A percentile compares a stretch with the other conserved stretches of the same genome.
Evolutionary conservation across 2,329 filamentous ascomycete species (phyloP).

Genomic region (Coniochaeta ligniaria): DNA sequence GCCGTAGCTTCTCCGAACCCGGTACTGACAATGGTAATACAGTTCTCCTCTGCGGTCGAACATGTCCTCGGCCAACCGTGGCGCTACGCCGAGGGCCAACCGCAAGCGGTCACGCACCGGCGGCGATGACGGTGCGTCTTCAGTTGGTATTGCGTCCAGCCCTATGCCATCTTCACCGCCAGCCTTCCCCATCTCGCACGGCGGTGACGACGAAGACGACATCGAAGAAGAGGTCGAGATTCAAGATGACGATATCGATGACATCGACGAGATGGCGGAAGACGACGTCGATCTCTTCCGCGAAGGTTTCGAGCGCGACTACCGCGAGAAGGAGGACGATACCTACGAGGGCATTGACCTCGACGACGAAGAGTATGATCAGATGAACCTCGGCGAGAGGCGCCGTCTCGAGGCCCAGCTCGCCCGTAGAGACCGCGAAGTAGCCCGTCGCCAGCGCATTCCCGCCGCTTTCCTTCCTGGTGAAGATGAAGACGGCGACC

Average conservation of each 20-base stretch:
- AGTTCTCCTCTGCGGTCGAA: slow-evolving; percentile 79
- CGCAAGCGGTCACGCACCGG: slow-evolving; percentile 49
- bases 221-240: slow-evolving; percentile 65
- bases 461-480: slow-evolving; percentile 69
- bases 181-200: slow-evolving; percentile 57
- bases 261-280: slow-evolving; percentile 75
- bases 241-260: slow-evolving; percentile 66
- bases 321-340: slow-evolving; percentile 61
- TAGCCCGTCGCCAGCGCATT: slow-evolving; percentile 58
- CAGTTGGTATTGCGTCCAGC: slow-evolving; percentile 46
- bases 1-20: background rate
- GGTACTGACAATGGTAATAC: slow-evolving; percentile 1
- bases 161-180: slow-evolving; percentile 62
- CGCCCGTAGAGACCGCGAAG: slow-evolving; percentile 65
- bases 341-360: slow-evolving; percentile 64
- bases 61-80: slow-evolving; percentile 78
- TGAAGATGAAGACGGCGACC: slow-evolving; percentile 77
- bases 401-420: slow-evolving; percentile 67
- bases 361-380: slow-evolving; percentile 73
- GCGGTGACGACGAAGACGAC: slow-evolving; percentile 64
- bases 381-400: slow-evolving; percentile 58
- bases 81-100: slow-evolving; percentile 42
- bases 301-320: slow-evolving; percentile 66
- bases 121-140: slow-evolving; percentile 44
- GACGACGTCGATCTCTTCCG: slow-evolving; percentile 75